Percentiles rank a stretch among this genome's conserved stretches.
These are phyloP conservation scores for Polyporus arcularius DNA, from an alignment of 768 basidiomycete genomes.

Conservation along the genomic window DNA sequence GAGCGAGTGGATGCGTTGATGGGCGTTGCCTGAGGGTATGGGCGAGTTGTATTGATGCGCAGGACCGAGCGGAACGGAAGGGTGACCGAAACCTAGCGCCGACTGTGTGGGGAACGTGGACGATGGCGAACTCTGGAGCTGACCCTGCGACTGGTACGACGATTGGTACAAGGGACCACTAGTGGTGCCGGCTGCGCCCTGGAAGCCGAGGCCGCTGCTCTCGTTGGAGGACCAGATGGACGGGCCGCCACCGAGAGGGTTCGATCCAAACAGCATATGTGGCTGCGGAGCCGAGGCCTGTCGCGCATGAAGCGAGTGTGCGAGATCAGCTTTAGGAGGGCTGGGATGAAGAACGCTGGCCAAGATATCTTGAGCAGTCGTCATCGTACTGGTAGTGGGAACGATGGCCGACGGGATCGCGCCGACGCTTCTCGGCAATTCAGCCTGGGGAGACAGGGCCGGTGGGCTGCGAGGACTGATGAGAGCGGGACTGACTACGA, in stretches of 20 bases:
- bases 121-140: not conserved
- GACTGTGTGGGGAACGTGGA: constrained; percentile 3
- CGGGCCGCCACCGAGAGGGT: constrained; percentile 22
- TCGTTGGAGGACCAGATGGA: constrained; percentile 73
- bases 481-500: not conserved
- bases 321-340: constrained; percentile 19
- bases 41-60: not conserved
- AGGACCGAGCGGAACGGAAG: not conserved
- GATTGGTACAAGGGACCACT: constrained; percentile 8
- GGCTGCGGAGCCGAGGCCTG: constrained; percentile 39
- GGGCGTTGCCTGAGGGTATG: not conserved
- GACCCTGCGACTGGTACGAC: not conserved
- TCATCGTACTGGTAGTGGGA: constrained; percentile 27
- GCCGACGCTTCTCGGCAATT: constrained; percentile 19
- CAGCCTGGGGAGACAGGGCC: constrained; percentile 1
- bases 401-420: constrained; percentile 22
- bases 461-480: constrained; percentile 6
- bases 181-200: constrained; percentile 2
- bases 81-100: constrained; percentile 3
- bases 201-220: constrained; percentile 32
- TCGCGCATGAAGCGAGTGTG: constrained; percentile 21
- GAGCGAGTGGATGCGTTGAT: constrained; percentile 14
- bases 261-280: constrained; percentile 54
- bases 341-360: constrained; percentile 50
- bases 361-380: constrained; percentile 70